Evolutionary conservation across 257 asterid genomes (phyloP).

Genomic region (Solanum tarijense): DNA sequence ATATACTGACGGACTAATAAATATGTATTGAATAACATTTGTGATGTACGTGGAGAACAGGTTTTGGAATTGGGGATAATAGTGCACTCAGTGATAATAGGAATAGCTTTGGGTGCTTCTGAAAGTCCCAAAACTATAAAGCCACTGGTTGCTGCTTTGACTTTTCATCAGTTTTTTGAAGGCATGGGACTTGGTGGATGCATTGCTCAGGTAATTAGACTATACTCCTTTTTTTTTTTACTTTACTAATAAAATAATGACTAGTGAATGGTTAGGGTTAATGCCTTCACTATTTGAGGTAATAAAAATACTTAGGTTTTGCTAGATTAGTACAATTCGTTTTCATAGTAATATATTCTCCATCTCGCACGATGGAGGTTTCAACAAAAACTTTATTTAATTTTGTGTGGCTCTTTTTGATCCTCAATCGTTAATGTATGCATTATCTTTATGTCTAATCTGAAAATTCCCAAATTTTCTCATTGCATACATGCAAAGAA

Average conservation of each 20-base stretch:
- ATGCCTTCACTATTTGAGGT: neutral
- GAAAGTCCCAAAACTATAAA: neutral
- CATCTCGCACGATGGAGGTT: neutral
- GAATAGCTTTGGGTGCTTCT: constrained; percentile 1
- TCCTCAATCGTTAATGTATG: too few relatives aligned
- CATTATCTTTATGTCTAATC: too few relatives aligned
- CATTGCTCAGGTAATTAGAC: neutral
- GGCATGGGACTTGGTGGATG: constrained; percentile 5
- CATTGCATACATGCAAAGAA: too few relatives aligned
- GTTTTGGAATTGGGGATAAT: neutral
- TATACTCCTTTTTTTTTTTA: too few relatives aligned
- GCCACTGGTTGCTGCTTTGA: neutral
- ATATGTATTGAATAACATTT: too few relatives aligned
- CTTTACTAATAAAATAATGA: neutral
- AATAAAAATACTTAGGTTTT: neutral
- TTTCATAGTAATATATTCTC: neutral
- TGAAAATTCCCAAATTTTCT: too few relatives aligned
- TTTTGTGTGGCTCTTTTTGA: too few relatives aligned
- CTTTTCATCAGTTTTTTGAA: constrained; percentile 9
- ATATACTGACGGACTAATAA: neutral
- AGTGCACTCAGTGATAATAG: neutral
- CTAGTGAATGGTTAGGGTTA: too few relatives aligned
- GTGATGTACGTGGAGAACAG: neutral
- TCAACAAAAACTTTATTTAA: too few relatives aligned
- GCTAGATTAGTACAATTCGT: neutral